Evolutionary conservation across 2,329 filamentous ascomycete genomes (phyloP).

Genomic region (Ceratocystis huliohia): DNA sequence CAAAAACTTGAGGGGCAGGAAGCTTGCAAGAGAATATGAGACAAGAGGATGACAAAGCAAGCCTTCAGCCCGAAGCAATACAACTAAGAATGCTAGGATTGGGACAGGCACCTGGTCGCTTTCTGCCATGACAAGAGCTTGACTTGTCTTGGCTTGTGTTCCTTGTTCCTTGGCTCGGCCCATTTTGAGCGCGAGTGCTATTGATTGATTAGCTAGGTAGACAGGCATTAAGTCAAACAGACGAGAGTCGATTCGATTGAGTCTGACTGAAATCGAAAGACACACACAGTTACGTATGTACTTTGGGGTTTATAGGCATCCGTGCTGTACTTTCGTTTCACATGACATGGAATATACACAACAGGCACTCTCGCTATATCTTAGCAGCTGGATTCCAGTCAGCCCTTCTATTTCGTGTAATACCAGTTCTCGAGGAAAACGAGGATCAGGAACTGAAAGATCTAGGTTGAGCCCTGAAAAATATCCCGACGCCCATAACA

Average conservation of each 20-base stretch:
- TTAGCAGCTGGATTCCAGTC: too few species aligned
- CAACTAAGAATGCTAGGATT: not conserved
- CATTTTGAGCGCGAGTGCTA: slow-evolving; percentile 6
- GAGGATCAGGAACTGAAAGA: not conserved
- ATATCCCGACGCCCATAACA: not conserved
- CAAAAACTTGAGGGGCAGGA: not conserved
- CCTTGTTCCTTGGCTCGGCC: not conserved
- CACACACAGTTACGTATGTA: not conserved
- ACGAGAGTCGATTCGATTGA: not conserved
- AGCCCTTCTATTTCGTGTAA: too few species aligned
- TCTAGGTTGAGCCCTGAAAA: not conserved
- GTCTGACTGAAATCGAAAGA: not conserved
- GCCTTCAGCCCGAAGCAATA: not conserved
- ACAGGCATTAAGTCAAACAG: too few species aligned
- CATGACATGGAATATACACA: too few species aligned
- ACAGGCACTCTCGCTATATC: too few species aligned
- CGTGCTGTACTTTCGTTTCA: not conserved
- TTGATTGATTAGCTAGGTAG: slow-evolving; percentile 9
- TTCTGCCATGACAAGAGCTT: slow-evolving; percentile 2
- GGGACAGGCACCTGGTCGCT: not conserved
- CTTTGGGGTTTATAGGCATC: not conserved
- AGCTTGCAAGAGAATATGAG: not conserved
- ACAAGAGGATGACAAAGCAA: not conserved
- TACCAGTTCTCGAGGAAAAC: not conserved
- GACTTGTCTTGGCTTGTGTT: slow-evolving; percentile 1